These are phyloP conservation scores for Drechslerella dactyloides DNA, from an alignment of 2,329 filamentous ascomycete genomes.

Conservation along the genomic window DNA sequence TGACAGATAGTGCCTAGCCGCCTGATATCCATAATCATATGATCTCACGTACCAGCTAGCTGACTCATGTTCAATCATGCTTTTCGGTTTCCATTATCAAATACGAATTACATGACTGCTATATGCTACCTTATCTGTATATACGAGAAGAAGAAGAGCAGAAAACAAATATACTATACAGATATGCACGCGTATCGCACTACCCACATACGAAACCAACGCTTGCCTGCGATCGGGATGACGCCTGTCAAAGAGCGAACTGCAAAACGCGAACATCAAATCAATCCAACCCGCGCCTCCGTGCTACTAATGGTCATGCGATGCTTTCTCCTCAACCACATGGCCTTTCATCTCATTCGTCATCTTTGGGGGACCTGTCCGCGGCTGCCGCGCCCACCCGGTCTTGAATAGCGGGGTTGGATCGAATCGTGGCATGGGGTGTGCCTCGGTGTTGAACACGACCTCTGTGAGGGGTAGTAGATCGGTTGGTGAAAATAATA, in stretches of 20 bases:
- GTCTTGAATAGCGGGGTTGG: slow-evolving; percentile 78
- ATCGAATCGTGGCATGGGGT: slow-evolving; percentile 86
- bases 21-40: no score
- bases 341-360: slow-evolving; percentile 23
- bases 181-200: no score
- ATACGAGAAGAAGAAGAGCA: no score
- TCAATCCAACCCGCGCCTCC: not conserved
- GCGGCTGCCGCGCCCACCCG: slow-evolving; percentile 76
- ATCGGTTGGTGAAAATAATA: slow-evolving; percentile 85
- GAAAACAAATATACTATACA: no score
- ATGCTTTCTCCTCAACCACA: slow-evolving; percentile 27
- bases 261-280: not conserved
- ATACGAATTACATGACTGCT: no score
- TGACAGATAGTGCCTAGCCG: no score
- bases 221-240: no score
- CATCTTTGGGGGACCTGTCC: not conserved
- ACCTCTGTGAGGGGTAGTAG: slow-evolving; percentile 83
- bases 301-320: slow-evolving; percentile 20
- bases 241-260: not conserved
- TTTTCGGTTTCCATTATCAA: no score
- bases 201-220: no score
- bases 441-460: slow-evolving; percentile 95
- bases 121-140: no score
- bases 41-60: no score
- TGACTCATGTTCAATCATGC: no score